Evolutionary conservation across 345 rosid genomes (phyloP).

Genomic region (Iberis pinnata): DNA sequence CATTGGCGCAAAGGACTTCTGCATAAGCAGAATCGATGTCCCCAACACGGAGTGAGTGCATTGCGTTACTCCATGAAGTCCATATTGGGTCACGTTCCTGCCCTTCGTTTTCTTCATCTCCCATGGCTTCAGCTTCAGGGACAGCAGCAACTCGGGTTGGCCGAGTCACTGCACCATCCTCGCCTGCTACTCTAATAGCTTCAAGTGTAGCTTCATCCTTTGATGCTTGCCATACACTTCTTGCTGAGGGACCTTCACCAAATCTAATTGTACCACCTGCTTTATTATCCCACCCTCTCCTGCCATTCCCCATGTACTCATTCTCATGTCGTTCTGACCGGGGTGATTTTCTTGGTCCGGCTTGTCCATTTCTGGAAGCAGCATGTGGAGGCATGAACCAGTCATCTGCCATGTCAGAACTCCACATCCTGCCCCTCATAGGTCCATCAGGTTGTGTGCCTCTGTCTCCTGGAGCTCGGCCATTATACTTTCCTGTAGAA

Average conservation of each 20-base stretch:
- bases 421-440: constrained; percentile 66
- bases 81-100: constrained; percentile 72
- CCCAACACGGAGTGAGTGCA: constrained; percentile 86
- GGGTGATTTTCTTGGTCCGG: constrained; percentile 60
- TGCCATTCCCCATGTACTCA: constrained; percentile 56
- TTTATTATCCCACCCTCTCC: constrained; percentile 89
- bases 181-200: constrained; percentile 99
- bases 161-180: constrained; percentile 53
- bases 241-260: constrained; percentile 98
- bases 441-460: constrained; percentile 61
- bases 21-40: constrained; percentile 87
- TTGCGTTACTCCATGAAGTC: constrained; percentile 88
- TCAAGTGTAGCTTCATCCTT: constrained; percentile 98
- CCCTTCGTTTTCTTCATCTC: constrained; percentile 64
- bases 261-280: constrained; percentile 61
- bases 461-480: constrained; percentile 71
- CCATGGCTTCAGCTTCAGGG: constrained; percentile 91
- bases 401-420: constrained; percentile 58
- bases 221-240: constrained; percentile 99
- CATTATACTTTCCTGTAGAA: constrained; percentile 51
- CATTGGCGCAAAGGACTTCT: constrained; percentile 69
- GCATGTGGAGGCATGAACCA: constrained; percentile 67
- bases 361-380: constrained; percentile 67
- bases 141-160: constrained; percentile 48
- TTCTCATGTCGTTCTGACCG: constrained; percentile 64